phyloP scores from a whole-genome alignment of 257 asterid species.

The Przewalskia tangutica region DNA sequence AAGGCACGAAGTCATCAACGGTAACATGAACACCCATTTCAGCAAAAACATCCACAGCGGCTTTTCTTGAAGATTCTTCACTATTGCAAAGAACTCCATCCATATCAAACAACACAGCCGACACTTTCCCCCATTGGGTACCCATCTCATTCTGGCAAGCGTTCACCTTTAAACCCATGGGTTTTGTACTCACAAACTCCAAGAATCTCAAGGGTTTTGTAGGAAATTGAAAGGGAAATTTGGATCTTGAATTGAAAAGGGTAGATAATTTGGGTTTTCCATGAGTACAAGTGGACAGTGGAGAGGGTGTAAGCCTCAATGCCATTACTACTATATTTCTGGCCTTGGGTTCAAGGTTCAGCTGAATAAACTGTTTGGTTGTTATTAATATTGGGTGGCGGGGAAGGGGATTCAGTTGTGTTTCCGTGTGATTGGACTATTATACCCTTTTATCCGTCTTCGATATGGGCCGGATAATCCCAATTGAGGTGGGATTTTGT shows the following conservation, averaged over 20 bases:
- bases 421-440: neutral
- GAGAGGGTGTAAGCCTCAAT: slow-evolving; percentile 26
- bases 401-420: slow-evolving; percentile 2
- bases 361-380: neutral
- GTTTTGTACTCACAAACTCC: slow-evolving; percentile 19
- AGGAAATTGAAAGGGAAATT: slow-evolving; percentile 17
- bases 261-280: slow-evolving; percentile 29
- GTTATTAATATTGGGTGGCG: slow-evolving; percentile 1
- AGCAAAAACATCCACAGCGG: slow-evolving; percentile 83
- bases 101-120: slow-evolving; percentile 95
- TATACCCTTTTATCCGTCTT: neutral
- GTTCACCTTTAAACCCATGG: slow-evolving; percentile 17
- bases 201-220: slow-evolving; percentile 1
- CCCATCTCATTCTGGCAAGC: slow-evolving; percentile 43
- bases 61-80: slow-evolving; percentile 80
- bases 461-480: neutral
- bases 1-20: slow-evolving; percentile 82
- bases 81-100: slow-evolving; percentile 96
- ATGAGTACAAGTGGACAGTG: slow-evolving; percentile 21
- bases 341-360: neutral
- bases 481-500: neutral
- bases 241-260: slow-evolving; percentile 28
- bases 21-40: slow-evolving; percentile 91
- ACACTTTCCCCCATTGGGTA: slow-evolving; percentile 71
- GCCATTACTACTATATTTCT: slow-evolving; percentile 33